Percentiles rank a stretch among this genome's conserved stretches.
Evolutionary conservation across 1,139 yeast genomes (phyloP).

Genomic region (Candida labiduridarum): DNA sequence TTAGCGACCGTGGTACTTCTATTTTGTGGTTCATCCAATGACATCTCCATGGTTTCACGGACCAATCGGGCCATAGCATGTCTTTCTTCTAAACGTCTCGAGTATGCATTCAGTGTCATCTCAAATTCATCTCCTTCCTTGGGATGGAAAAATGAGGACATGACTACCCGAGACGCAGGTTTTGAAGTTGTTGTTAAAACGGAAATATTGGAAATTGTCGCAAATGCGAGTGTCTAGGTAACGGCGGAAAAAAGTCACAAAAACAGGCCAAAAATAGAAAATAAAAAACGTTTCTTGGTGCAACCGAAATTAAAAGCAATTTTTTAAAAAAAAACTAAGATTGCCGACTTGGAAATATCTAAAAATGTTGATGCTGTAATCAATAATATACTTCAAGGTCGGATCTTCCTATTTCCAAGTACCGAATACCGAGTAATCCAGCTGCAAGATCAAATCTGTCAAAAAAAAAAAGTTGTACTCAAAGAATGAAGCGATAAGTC

Average conservation of each 20-base stretch:
- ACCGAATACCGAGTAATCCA: neutral
- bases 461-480: too few species aligned
- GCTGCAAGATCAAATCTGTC: too few species aligned
- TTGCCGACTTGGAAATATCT: too few species aligned
- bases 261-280: neutral
- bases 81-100: neutral
- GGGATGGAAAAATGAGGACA: neutral
- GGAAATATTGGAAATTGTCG: neutral
- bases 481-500: too few species aligned
- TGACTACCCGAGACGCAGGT: neutral
- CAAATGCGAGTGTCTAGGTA: too few species aligned
- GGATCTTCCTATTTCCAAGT: neutral
- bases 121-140: slow-evolving; percentile 1
- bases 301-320: too few species aligned
- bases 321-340: too few species aligned
- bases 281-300: neutral
- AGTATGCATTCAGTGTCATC: neutral
- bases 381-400: neutral
- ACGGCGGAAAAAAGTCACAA: too few species aligned
- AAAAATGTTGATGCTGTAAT: neutral
- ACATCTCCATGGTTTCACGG: neutral
- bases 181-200: neutral
- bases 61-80: neutral
- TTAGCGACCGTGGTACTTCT: neutral
- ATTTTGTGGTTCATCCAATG: neutral